These are phyloP conservation scores for Parasitella parasitica DNA, from an alignment of 371 early-diverging fungal genomes.

Conservation along the genomic window DNA sequence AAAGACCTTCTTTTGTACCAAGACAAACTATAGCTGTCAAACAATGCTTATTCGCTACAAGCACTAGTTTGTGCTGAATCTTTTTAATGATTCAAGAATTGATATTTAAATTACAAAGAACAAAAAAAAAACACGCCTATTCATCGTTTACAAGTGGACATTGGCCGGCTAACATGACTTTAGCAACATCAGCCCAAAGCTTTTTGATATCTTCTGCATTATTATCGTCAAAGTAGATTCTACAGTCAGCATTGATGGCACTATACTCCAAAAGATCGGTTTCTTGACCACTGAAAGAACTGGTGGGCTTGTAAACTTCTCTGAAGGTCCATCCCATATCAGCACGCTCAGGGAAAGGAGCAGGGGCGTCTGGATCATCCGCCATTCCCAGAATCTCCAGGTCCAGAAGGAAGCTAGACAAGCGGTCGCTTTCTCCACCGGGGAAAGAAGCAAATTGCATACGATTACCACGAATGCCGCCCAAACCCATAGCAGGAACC, in stretches of 20 bases:
- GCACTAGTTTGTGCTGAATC: too few species aligned
- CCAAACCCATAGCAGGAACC: slow-evolving; percentile 52
- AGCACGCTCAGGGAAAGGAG: slow-evolving; percentile 49
- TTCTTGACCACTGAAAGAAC: slow-evolving; percentile 26
- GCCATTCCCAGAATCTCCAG: slow-evolving; percentile 36
- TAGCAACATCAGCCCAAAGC: slow-evolving; percentile 45
- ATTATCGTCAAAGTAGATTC: slow-evolving; percentile 46
- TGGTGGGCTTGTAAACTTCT: slow-evolving; percentile 44
- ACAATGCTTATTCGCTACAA: too few species aligned
- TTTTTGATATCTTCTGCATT: slow-evolving; percentile 44
- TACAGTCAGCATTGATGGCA: slow-evolving; percentile 48
- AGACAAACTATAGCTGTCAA: too few species aligned
- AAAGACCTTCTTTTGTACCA: too few species aligned
- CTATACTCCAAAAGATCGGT: slow-evolving; percentile 45
- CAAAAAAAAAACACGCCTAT: background rate
- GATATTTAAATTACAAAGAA: too few species aligned
- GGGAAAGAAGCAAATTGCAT: slow-evolving; percentile 58
- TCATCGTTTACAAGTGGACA: slow-evolving; percentile 30
- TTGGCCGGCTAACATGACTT: slow-evolving; percentile 34
- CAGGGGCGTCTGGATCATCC: slow-evolving; percentile 44
- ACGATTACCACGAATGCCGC: slow-evolving; percentile 53
- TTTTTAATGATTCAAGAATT: too few species aligned
- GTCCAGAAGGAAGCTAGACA: slow-evolving; percentile 49
- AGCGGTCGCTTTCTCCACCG: slow-evolving; percentile 53
- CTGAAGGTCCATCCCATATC: slow-evolving; percentile 60